Conservation (phyloP, 2,329 filamentous ascomycete species). For the Colletotrichum magnum region DNA sequence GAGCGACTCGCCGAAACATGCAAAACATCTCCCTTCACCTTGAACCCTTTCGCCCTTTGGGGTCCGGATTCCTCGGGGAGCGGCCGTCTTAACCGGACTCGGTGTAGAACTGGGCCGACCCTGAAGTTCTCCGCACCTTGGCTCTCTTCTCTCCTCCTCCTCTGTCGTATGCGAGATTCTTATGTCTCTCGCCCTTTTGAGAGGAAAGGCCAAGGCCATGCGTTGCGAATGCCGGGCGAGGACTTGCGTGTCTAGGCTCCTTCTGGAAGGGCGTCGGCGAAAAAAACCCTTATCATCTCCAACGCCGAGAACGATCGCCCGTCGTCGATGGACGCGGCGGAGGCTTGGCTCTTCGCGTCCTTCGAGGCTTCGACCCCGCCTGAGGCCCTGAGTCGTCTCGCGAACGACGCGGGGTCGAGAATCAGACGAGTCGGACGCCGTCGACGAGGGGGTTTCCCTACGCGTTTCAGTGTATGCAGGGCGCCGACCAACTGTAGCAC, state of each 20-base stretch:
- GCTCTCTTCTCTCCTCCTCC: neutral
- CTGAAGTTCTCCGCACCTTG: conserved; percentile 14
- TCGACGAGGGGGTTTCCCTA: conserved; percentile 24
- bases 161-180: neutral
- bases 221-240: conserved; percentile 24
- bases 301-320: conserved; percentile 22
- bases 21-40: neutral
- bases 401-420: conserved; percentile 23
- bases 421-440: conserved; percentile 12
- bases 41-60: neutral
- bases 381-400: conserved; percentile 12
- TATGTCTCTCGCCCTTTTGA: neutral
- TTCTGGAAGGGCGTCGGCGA: conserved; percentile 9
- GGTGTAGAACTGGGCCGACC: conserved; percentile 16
- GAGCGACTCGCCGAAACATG: conserved; percentile 23
- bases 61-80: neutral
- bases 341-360: conserved; percentile 24
- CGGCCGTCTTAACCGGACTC: conserved; percentile 5
- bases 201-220: conserved; percentile 23
- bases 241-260: conserved; percentile 13
- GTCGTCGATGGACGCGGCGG: conserved; percentile 11
- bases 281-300: conserved; percentile 14
- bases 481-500: conserved; percentile 15
- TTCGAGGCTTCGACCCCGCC: conserved; percentile 17
- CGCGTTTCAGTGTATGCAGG: conserved; percentile 38